phyloP scores from a whole-genome alignment of 352 stramenopile species.

The Phytophthora litchii region DNA sequence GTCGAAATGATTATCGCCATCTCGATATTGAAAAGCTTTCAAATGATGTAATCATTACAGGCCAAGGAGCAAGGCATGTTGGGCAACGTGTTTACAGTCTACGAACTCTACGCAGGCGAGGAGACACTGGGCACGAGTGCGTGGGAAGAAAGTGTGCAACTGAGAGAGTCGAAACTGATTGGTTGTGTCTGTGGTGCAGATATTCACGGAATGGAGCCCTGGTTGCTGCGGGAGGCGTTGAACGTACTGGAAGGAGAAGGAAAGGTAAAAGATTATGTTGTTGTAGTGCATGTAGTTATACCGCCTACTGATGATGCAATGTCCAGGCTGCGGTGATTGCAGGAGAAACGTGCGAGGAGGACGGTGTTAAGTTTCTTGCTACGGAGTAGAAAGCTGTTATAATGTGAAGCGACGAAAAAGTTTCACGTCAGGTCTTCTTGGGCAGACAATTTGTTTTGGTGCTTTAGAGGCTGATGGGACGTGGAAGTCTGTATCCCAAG shows the following conservation, averaged over 20 bases:
- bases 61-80: slow-evolving; percentile 76
- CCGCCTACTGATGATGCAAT: neutral
- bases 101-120: slow-evolving; percentile 85
- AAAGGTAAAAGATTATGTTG: slow-evolving; percentile 50
- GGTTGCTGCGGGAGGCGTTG: slow-evolving; percentile 79
- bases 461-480: too few species aligned
- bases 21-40: neutral
- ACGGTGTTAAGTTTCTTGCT: slow-evolving; percentile 86
- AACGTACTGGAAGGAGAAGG: slow-evolving; percentile 76
- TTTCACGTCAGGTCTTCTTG: too few species aligned
- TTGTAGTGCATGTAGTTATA: neutral
- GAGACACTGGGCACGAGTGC: slow-evolving; percentile 80
- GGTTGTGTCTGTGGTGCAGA: slow-evolving; percentile 31
- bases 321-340: slow-evolving; percentile 74
- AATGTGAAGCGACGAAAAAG: too few species aligned
- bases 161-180: slow-evolving; percentile 1
- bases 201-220: slow-evolving; percentile 86
- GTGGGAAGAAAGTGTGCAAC: slow-evolving; percentile 3
- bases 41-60: slow-evolving; percentile 40
- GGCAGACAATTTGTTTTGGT: too few species aligned
- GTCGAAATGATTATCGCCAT: slow-evolving; percentile 17
- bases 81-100: slow-evolving; percentile 86
- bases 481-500: too few species aligned
- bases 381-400: slow-evolving; percentile 41
- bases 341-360: slow-evolving; percentile 82